A percentile compares a stretch with the other conserved stretches of the same genome.
These are phyloP conservation scores for Lachancea sp. DNA, from an alignment of 805 yeast genomes.

Conservation along the genomic window DNA sequence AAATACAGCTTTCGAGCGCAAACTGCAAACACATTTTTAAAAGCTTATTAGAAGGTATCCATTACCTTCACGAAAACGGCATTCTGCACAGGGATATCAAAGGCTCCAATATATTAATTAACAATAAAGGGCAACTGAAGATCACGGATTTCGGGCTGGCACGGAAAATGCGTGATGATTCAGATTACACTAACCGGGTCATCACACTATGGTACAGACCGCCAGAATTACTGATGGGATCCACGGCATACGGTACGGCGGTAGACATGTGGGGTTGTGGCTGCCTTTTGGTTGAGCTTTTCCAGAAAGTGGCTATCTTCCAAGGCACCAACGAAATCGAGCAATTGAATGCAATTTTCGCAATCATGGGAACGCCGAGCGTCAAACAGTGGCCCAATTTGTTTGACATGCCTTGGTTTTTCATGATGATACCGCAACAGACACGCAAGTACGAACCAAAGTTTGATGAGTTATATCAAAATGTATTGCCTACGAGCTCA, in stretches of 20 bases:
- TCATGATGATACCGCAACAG: conserved; percentile 60
- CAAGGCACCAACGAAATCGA: conserved; percentile 86
- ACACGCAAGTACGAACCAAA: conserved; percentile 22
- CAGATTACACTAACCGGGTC: conserved; percentile 81
- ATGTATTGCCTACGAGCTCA: conserved; percentile 40
- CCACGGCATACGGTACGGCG: conserved; percentile 83
- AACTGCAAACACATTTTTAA: conserved; percentile 61
- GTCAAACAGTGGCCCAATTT: conserved; percentile 68
- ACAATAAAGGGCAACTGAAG: conserved; percentile 54
- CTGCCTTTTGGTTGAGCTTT: conserved; percentile 78
- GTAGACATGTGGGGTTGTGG: conserved; percentile 98
- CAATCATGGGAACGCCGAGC: conserved; percentile 83
- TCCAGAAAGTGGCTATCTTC: conserved; percentile 67
- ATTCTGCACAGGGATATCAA: conserved; percentile 78
- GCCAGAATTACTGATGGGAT: conserved; percentile 85
- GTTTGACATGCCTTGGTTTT: conserved; percentile 87
- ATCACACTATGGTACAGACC: conserved; percentile 98
- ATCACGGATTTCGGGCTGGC: conserved; percentile 84
- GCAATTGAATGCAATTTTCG: conserved; percentile 70
- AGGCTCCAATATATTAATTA: conserved; percentile 69
- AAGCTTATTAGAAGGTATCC: conserved; percentile 62
- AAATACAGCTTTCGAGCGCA: conserved; percentile 51
- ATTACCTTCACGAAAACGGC: conserved; percentile 59
- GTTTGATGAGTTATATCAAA: conserved; percentile 40
- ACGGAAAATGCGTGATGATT: conserved; percentile 57